Evolutionary conservation across 2,329 filamentous ascomycete genomes (phyloP).

Genomic region (Fusarium duplospermum): DNA sequence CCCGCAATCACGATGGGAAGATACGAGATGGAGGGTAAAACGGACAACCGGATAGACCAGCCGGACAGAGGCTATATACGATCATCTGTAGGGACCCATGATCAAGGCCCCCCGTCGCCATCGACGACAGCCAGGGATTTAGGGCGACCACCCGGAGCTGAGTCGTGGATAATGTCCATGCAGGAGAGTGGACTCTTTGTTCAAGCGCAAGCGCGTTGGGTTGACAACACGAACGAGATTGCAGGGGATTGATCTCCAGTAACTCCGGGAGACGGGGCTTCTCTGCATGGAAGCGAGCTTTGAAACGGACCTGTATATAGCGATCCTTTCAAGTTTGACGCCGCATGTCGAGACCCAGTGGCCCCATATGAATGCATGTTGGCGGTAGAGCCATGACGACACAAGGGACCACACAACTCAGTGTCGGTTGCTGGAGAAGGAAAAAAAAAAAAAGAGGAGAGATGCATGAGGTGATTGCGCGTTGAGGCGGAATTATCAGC

Average conservation of each 20-base stretch:
- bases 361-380: background rate
- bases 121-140: slow-evolving; percentile 3
- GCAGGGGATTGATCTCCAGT: background rate
- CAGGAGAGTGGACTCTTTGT: slow-evolving; percentile 19
- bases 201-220: background rate
- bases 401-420: background rate
- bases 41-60: background rate
- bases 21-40: background rate
- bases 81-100: slow-evolving; percentile 10
- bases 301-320: background rate
- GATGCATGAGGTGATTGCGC: slow-evolving; percentile 25
- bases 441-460: slow-evolving; percentile 4
- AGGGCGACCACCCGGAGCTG: background rate
- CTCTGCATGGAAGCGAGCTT: background rate
- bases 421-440: background rate
- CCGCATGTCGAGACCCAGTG: background rate
- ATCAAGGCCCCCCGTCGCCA: background rate
- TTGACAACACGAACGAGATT: slow-evolving; percentile 8
- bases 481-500: background rate
- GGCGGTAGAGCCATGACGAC: background rate
- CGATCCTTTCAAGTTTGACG: background rate
- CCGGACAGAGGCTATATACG: slow-evolving; percentile 23
- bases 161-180: slow-evolving; percentile 20
- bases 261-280: background rate
- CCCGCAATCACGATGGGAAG: slow-evolving; percentile 20